Evolutionary conservation across 2,329 filamentous ascomycete species (phyloP).

Genomic region (Elsinoe ampelina): DNA sequence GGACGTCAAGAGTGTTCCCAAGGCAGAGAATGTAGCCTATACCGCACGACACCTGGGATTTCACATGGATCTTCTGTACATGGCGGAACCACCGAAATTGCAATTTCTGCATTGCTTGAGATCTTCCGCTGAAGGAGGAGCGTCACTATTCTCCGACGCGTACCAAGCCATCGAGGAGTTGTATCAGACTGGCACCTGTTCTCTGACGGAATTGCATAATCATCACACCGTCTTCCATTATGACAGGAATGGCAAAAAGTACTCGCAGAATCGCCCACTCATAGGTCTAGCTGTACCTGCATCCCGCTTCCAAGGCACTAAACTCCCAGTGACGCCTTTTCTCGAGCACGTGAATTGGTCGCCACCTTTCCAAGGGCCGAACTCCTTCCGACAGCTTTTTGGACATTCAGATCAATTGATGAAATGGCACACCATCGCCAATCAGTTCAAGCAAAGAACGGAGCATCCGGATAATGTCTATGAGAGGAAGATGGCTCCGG

Average conservation of each 20-base stretch:
- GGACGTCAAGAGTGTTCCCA: conserved; percentile 72
- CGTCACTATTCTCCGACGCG: conserved; percentile 77
- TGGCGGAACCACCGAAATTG: conserved; percentile 65
- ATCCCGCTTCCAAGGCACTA: too few species aligned
- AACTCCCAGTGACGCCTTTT: conserved; percentile 16
- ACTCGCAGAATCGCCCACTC: conserved; percentile 22
- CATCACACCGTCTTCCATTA: conserved; percentile 40
- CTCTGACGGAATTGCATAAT: conserved; percentile 2
- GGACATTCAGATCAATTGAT: conserved; percentile 16
- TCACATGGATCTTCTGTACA: conserved; percentile 91
- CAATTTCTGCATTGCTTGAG: conserved; percentile 85
- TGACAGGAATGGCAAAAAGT: conserved; percentile 40
- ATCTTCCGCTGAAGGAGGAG: conserved; percentile 69
- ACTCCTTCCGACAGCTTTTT: conserved; percentile 10
- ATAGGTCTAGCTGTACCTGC: conserved; percentile 18
- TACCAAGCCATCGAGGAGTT: conserved; percentile 47
- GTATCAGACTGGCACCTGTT: conserved; percentile 15
- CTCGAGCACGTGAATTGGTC: conserved; percentile 28
- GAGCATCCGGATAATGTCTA: conserved; percentile 52
- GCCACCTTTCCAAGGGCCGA: conserved; percentile 30
- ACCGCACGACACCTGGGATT: conserved; percentile 73
- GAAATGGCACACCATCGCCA: conserved; percentile 42
- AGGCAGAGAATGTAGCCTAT: conserved; percentile 85
- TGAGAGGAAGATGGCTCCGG: conserved; percentile 64
- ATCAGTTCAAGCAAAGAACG: conserved; percentile 50